Conservation (phyloP, 2,329 filamentous ascomycete genomes). For the Hyphodiscus sp. region DNA sequence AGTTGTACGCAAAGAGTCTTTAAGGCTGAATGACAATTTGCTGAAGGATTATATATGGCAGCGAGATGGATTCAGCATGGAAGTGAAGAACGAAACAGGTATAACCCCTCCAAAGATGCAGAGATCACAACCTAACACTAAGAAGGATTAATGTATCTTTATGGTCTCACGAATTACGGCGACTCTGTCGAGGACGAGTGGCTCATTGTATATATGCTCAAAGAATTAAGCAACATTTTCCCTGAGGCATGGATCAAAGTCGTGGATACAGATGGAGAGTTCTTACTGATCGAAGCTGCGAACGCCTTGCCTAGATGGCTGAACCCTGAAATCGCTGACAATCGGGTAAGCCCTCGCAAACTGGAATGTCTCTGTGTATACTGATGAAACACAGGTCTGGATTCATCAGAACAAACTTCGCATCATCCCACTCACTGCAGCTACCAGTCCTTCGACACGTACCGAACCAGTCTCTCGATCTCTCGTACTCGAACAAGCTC, state of each 20-base stretch:
- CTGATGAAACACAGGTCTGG: slow-evolving; percentile 56
- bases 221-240: slow-evolving; percentile 70
- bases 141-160: slow-evolving; percentile 54
- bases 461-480: slow-evolving; percentile 32
- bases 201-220: slow-evolving; percentile 86
- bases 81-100: slow-evolving; percentile 53
- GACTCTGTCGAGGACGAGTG: slow-evolving; percentile 97
- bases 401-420: slow-evolving; percentile 70
- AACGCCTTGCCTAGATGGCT: slow-evolving; percentile 84
- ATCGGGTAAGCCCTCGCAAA: slow-evolving; percentile 49
- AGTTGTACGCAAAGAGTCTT: slow-evolving; percentile 61
- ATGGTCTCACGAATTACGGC: slow-evolving; percentile 77
- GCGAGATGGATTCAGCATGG: slow-evolving; percentile 65
- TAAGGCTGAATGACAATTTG: slow-evolving; percentile 53
- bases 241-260: slow-evolving; percentile 74
- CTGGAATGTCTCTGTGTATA: background rate
- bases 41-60: slow-evolving; percentile 95
- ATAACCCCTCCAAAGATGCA: slow-evolving; percentile 18
- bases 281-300: slow-evolving; percentile 89
- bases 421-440: slow-evolving; percentile 56
- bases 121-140: slow-evolving; percentile 1
- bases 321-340: slow-evolving; percentile 80
- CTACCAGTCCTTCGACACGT: slow-evolving; percentile 31
- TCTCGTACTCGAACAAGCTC: slow-evolving; percentile 59
- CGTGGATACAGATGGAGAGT: slow-evolving; percentile 87